phyloP scores from a whole-genome alignment of 2,329 filamentous ascomycete genomes.

The Fusarium lyarnte region DNA sequence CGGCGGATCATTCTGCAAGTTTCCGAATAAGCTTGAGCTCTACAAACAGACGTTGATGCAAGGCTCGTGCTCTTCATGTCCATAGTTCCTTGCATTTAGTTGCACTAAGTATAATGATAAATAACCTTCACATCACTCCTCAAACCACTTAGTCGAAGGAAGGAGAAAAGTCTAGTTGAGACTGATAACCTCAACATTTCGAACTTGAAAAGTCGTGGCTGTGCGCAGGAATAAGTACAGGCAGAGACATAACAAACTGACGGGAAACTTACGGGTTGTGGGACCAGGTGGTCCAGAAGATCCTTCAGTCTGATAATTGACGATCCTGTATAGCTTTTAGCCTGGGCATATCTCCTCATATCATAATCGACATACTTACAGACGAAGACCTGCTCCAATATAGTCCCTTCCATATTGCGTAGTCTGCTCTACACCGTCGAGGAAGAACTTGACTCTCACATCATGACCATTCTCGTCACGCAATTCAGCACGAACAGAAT shows the following conservation, averaged over 20 bases:
- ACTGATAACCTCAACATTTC: conserved; percentile 29
- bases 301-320: conserved; percentile 32
- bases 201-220: conserved; percentile 24
- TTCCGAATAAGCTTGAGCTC: neutral
- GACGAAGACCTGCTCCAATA: conserved; percentile 21
- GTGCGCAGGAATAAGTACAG: neutral
- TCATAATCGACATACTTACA: conserved; percentile 1
- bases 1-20: conserved; percentile 11
- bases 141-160: neutral
- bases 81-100: too few relatives aligned
- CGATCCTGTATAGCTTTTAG: conserved; percentile 5
- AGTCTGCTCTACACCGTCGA: conserved; percentile 25
- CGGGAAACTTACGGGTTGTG: neutral
- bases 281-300: conserved; percentile 29
- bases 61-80: neutral
- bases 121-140: neutral
- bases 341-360: too few relatives aligned
- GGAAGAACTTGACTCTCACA: conserved; percentile 35
- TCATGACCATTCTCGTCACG: conserved; percentile 29
- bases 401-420: conserved; percentile 31
- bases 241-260: accelerated
- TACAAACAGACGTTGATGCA: neutral
- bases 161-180: conserved; percentile 6
- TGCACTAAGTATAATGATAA: neutral
- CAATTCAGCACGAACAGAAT: conserved; percentile 30